phyloP scores from a whole-genome alignment of 495 filamentous ascomycete genomes.

The Terfezia claveryi region DNA sequence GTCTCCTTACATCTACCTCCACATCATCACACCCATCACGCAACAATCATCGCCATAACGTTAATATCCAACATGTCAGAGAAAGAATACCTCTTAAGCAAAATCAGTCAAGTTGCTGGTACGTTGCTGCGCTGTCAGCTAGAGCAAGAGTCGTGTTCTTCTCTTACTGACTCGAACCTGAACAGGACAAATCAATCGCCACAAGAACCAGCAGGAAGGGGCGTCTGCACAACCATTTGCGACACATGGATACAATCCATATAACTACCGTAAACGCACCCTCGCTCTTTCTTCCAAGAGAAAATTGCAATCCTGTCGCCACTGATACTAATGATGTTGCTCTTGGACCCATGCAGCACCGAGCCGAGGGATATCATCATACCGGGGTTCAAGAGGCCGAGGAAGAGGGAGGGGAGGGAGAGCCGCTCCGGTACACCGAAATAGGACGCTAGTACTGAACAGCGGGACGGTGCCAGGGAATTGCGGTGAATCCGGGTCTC shows the following conservation, averaged over 20 bases:
- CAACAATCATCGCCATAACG: neutral
- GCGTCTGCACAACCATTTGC: conserved; percentile 9
- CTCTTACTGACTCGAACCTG: neutral
- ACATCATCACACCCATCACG: neutral
- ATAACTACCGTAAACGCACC: conserved; percentile 14
- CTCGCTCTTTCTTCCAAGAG: neutral
- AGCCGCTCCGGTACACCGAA: conserved; percentile 30
- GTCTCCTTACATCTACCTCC: neutral
- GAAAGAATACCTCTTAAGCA: conserved; percentile 47
- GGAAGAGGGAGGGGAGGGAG: neutral
- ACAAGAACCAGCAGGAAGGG: conserved; percentile 39
- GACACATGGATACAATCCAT: conserved; percentile 3
- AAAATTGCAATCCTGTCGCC: neutral
- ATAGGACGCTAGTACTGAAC: conserved; percentile 57
- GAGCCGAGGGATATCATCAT: neutral
- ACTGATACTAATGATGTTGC: no score
- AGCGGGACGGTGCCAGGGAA: conserved; percentile 11
- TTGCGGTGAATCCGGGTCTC: no score
- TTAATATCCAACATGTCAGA: conserved; percentile 18
- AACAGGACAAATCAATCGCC: conserved; percentile 61
- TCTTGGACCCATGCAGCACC: neutral
- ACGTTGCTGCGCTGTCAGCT: conserved; percentile 15
- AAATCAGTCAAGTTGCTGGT: conserved; percentile 59
- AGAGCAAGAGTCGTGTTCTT: conserved; percentile 8
- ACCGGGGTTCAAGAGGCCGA: neutral